These are phyloP conservation scores for Rhododendron henanense DNA, from an alignment of 148 eudicot species.

Conservation along the genomic window DNA sequence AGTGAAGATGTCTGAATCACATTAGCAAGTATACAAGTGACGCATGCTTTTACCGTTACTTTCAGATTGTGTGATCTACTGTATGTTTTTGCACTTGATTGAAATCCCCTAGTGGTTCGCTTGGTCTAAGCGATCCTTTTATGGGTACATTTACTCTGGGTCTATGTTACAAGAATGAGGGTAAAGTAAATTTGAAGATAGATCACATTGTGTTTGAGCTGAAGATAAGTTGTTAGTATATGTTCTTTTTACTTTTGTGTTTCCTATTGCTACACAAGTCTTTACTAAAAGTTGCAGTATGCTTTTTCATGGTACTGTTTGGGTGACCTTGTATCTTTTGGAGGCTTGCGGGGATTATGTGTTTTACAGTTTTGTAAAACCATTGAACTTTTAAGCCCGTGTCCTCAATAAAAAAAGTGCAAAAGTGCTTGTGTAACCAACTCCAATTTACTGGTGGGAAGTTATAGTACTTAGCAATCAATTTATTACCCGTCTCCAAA, in stretches of 20 bases:
- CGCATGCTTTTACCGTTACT: background rate
- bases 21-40: background rate
- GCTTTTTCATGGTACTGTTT: background rate
- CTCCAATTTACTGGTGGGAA: background rate
- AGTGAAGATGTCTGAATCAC: background rate
- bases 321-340: background rate
- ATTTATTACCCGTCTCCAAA: background rate
- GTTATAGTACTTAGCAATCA: background rate
- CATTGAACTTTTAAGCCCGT: background rate
- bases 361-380: background rate
- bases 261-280: background rate
- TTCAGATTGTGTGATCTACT: background rate
- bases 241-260: background rate
- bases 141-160: background rate
- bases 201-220: background rate
- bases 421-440: background rate
- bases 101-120: background rate
- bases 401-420: background rate
- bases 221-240: background rate
- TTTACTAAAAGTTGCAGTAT: background rate
- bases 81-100: background rate
- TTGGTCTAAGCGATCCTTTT: background rate
- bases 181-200: background rate
- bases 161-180: background rate
- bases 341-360: background rate